Base-by-base conservation (phyloP, 2,329 filamentous ascomycete species). In the Triangularia verruculosa region DNA sequence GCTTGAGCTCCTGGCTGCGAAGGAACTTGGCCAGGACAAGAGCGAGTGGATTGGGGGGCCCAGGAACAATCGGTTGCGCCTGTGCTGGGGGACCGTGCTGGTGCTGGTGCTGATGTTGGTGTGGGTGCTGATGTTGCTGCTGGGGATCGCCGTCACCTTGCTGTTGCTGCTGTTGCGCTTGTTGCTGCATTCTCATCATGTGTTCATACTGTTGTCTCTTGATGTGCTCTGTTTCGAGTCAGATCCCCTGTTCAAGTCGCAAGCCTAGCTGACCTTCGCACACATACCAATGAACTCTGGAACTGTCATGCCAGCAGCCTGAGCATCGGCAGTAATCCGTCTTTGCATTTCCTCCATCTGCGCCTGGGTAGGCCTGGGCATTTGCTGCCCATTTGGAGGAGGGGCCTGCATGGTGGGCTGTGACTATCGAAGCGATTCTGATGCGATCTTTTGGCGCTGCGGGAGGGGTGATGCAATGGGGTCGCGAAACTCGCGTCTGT, bases 11-110 rank as follows among this genome's bases (percentile, higher is more conserved):
- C 78, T 97, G 93, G 64, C 84, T 78, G 70, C 88, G 88, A 64
- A 99, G 80, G 78, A 96, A 99, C 73, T 92, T 89, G 69, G 95
- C 96, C 61, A 99, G 85, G 8, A 93, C 93, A 54, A 98, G 79
- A 20, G 93, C 93, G 72, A 93, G 88, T 43, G 94, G 94, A 71
- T 96, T 95, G 4, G 94, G 92, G 24, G 94, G 92, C 1, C 90
- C 90, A 3, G 89, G 89, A 17, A 83, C 81, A 66, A 93, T 91
- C 39, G 89, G 88, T 72, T 90, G 87, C 22, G 82, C 79, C 54
- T 70, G 70, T 15, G 80, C 69, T 17, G 59, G 83, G 57, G 81
- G 79, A 61, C 74, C 76, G 51, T 76, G 74, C 57, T 76, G 75
- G 55, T 70, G 68, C 32, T 74, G 75, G 47, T 70, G 70, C 22